A percentile compares a stretch with the other conserved stretches of the same genome.
Conservation (phyloP, 306 rosid genomes). For the Rosa chinensis region DNA sequence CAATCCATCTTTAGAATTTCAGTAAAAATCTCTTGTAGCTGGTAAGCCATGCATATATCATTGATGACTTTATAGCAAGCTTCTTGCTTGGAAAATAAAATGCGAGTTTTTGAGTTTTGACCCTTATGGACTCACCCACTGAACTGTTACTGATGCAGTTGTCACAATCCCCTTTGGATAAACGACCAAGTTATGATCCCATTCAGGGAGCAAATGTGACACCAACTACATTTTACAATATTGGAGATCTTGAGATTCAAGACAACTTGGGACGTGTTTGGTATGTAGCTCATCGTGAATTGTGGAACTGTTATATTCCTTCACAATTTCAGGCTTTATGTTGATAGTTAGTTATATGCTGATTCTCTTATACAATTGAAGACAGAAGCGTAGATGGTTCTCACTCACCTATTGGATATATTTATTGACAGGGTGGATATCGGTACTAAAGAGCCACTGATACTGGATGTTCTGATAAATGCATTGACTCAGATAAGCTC, state of each 20-base stretch:
- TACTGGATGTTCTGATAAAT: conserved; percentile 81
- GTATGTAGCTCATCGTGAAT: conserved; percentile 32
- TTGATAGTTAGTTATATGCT: conserved; percentile 3
- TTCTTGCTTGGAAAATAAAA: neutral
- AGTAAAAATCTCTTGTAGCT: neutral
- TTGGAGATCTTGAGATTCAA: conserved; percentile 94
- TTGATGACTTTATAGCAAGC: neutral
- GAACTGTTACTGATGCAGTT: conserved; percentile 44
- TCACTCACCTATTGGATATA: neutral
- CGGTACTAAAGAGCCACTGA: conserved; percentile 75
- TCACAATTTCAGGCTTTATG: neutral
- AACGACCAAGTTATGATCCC: conserved; percentile 73
- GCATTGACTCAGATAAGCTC: conserved; percentile 90
- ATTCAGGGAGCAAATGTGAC: conserved; percentile 79
- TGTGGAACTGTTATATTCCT: conserved; percentile 7
- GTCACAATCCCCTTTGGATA: conserved; percentile 71
- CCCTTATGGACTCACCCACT: conserved; percentile 17
- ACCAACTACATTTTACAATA: conserved; percentile 79
- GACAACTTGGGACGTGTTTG: conserved; percentile 91
- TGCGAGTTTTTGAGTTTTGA: neutral
- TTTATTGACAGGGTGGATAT: conserved; percentile 73
- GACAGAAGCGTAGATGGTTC: neutral
- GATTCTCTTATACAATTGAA: conserved; percentile 17
- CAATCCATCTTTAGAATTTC: neutral
- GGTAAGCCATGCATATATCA: neutral